These are phyloP conservation scores for Secale cereale DNA, from an alignment of 176 grass and related monocot species.

Conservation along the genomic window DNA sequence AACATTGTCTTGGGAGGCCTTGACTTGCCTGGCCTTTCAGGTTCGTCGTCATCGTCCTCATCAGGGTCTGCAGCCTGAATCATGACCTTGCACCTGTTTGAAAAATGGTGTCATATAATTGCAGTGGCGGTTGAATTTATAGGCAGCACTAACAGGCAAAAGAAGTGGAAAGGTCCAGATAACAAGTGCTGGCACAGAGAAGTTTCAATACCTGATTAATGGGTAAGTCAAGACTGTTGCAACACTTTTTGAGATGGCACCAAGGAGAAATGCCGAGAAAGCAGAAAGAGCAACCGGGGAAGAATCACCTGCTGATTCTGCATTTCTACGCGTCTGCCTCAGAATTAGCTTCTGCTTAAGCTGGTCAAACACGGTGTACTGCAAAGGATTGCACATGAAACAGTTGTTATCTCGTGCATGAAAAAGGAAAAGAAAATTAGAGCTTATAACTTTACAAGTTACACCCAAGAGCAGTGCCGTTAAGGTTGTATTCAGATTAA, in stretches of 20 bases:
- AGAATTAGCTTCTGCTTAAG: slow-evolving; percentile 68
- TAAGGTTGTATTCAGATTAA: not conserved
- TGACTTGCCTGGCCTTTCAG: slow-evolving; percentile 30
- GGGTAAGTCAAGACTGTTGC: slow-evolving; percentile 91
- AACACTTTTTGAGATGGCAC: slow-evolving; percentile 83
- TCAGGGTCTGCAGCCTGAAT: slow-evolving; percentile 70
- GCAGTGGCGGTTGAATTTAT: not conserved
- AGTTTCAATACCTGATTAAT: slow-evolving; percentile 74
- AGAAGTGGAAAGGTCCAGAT: not conserved
- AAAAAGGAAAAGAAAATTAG: not conserved
- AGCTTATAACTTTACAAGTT: not conserved
- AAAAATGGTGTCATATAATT: not conserved
- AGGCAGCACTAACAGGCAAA: slow-evolving; percentile 1
- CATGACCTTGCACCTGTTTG: slow-evolving; percentile 92
- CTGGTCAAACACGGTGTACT: slow-evolving; percentile 98
- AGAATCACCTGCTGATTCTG: slow-evolving; percentile 33
- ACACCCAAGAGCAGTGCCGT: not conserved
- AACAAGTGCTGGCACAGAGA: not conserved
- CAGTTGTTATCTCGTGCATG: not conserved
- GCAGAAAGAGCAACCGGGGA: slow-evolving; percentile 78
- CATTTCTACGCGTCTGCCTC: slow-evolving; percentile 35
- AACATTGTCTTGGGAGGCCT: slow-evolving; percentile 72
- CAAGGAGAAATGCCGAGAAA: slow-evolving; percentile 76
- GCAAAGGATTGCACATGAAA: slow-evolving; percentile 24
- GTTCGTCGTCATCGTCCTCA: slow-evolving; percentile 42